These are phyloP conservation scores for Tricholoma furcatifolium DNA, from an alignment of 768 basidiomycete species.

Conservation along the genomic window DNA sequence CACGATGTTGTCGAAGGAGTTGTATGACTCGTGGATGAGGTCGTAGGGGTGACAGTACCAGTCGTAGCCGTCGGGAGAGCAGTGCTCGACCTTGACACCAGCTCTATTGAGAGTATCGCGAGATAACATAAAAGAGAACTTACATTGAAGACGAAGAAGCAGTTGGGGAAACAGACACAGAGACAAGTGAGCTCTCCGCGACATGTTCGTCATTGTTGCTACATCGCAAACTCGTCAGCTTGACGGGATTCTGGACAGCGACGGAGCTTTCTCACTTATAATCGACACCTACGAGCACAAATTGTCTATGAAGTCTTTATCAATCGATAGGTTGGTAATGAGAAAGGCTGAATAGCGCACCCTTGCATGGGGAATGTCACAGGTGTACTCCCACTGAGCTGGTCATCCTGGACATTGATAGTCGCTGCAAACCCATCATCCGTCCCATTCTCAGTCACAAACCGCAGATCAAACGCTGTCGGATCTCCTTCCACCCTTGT, in stretches of 20 bases:
- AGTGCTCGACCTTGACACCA: not conserved
- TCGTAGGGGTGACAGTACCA: not conserved
- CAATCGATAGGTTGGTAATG: not conserved
- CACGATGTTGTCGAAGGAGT: not conserved
- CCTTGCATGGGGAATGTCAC: conserved; percentile 2
- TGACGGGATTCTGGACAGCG: not conserved
- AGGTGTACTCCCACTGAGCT: not conserved
- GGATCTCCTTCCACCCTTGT: conserved; percentile 2
- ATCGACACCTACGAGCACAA: conserved; percentile 1
- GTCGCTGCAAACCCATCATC: not conserved
- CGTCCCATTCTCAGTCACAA: not conserved
- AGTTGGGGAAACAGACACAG: not conserved
- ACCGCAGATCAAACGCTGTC: conserved; percentile 6
- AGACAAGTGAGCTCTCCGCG: not conserved
- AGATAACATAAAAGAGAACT: not conserved
- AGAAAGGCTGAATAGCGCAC: not conserved
- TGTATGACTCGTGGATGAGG: not conserved
- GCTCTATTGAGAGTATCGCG: not conserved
- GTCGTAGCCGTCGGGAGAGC: not conserved
- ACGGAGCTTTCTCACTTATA: not conserved
- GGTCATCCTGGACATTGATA: not conserved
- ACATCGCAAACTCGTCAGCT: not conserved
- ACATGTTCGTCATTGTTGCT: conserved; percentile 6
- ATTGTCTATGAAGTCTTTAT: not conserved
- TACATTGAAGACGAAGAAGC: not conserved